Base-by-base conservation (phyloP, 495 filamentous ascomycete genomes). In the Neurospora sp. region DNA sequence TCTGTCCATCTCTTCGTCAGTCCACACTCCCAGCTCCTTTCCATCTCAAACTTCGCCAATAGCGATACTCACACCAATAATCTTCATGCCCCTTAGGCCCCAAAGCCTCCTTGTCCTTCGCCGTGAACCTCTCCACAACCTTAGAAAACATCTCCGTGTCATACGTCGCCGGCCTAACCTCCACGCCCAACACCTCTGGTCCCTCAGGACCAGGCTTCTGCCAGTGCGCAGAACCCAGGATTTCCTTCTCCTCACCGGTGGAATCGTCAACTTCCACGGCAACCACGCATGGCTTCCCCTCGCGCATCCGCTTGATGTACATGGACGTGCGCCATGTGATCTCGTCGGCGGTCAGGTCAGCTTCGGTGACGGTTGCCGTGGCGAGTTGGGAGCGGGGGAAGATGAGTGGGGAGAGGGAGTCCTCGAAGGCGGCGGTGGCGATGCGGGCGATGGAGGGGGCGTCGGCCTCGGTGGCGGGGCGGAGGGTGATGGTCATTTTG, bases 181-280 rank as follows among this genome's bases (percentile, higher is more conserved):
- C 10, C 11, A 73, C 69, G 4, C 6, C 69, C 16, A 69, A 27
- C 1, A 69, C 59, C 16, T 41, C 31, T 12, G 23, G 71, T 0
- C 41, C 37, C 1, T 16, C 27, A 1, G 14, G 37, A 0, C 39
- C 42, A 11, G 79, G 79, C 54, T 39, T 16, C 11, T 77, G 73
- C 79, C 79, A 80, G 48, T 80, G 79, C 4, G 75, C 73, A n/a
- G 75, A 79, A 1, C 76, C 79, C 0, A 78, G 66, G 1, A 80
- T 69, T 14, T 18, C 7, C 2, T 41, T 69, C 38, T 73, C 77
- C 2, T 46, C 12, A 1, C 66, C 39, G 38, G 16, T 66, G 6
- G 39, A 69, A 1, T 70, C 44, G 16, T 76, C 73, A 8, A 69
- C 31, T 3, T 80, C 73, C 3, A 80, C 79, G 5, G 77, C 77